Percentiles rank a stretch among this genome's conserved stretches.
These are phyloP conservation scores for Alternaria conjuncta DNA, from an alignment of 2,329 filamentous ascomycete species.

Conservation along the genomic window DNA sequence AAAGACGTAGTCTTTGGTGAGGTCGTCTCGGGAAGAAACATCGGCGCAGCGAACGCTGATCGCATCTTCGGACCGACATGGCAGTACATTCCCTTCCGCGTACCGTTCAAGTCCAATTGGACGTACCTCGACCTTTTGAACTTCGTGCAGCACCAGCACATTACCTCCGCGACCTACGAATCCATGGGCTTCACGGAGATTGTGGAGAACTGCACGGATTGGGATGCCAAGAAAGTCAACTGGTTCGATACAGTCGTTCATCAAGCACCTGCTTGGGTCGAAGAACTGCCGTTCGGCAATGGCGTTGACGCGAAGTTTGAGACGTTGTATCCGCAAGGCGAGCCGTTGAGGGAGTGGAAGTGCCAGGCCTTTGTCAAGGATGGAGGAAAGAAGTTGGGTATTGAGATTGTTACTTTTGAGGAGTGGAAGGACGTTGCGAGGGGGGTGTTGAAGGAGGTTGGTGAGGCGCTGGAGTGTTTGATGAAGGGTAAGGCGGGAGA, in stretches of 20 bases:
- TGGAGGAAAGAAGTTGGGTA: conserved; percentile 57
- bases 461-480: conserved; percentile 33
- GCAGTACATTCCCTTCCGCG: conserved; percentile 70
- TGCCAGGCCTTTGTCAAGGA: conserved; percentile 63
- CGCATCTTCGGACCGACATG: conserved; percentile 69
- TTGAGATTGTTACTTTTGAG: conserved; percentile 67
- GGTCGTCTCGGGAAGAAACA: conserved; percentile 69
- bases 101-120: conserved; percentile 61
- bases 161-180: conserved; percentile 44
- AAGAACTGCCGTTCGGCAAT: conserved; percentile 56
- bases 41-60: conserved; percentile 62
- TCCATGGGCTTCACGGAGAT: conserved; percentile 47
- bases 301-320: conserved; percentile 53
- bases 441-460: conserved; percentile 56
- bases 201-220: conserved; percentile 42
- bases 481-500: conserved; percentile 23
- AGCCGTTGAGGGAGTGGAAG: conserved; percentile 59
- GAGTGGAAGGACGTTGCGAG: conserved; percentile 61
- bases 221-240: conserved; percentile 29
- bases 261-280: conserved; percentile 61
- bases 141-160: conserved; percentile 46
- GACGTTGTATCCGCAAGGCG: conserved; percentile 61
- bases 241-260: conserved; percentile 51
- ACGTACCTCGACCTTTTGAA: conserved; percentile 43
- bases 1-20: conserved; percentile 70